phyloP scores from a whole-genome alignment of 2,329 filamentous ascomycete species.

The Pseudocercospora fuligena region DNA sequence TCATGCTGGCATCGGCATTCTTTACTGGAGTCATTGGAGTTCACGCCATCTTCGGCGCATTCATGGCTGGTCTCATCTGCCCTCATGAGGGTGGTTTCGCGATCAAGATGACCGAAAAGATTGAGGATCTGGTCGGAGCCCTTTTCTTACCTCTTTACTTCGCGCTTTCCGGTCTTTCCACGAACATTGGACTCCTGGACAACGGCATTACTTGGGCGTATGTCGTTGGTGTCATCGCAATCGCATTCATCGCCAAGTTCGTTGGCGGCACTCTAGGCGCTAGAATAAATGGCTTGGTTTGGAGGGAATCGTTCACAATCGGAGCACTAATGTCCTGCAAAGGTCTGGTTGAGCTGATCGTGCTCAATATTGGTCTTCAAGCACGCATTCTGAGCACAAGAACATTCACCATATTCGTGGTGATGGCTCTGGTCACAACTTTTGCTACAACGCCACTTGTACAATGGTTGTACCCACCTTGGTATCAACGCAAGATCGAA shows the following conservation, averaged over 20 bases:
- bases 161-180: conserved; percentile 86
- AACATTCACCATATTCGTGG: conserved; percentile 92
- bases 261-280: conserved; percentile 81
- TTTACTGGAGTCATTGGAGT: conserved; percentile 91
- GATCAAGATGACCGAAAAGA: conserved; percentile 89
- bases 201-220: conserved; percentile 87
- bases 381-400: conserved; percentile 67
- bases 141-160: conserved; percentile 92
- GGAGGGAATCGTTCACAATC: conserved; percentile 88
- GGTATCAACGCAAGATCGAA: conserved; percentile 74
- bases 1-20: conserved; percentile 79
- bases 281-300: conserved; percentile 74
- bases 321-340: conserved; percentile 96
- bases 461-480: conserved; percentile 73
- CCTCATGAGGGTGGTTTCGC: conserved; percentile 89
- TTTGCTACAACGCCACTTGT: conserved; percentile 82
- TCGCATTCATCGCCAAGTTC: conserved; percentile 86
- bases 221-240: conserved; percentile 77
- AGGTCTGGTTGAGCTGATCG: conserved; percentile 86
- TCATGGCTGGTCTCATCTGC: conserved; percentile 85
- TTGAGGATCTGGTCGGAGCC: conserved; percentile 85
- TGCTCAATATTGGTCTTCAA: conserved; percentile 25
- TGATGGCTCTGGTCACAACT: conserved; percentile 89
- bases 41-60: conserved; percentile 92
- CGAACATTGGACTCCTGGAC: conserved; percentile 82